These are phyloP conservation scores for Sphenostylis stenocarpa DNA, from an alignment of 306 rosid species.

Conservation along the genomic window DNA sequence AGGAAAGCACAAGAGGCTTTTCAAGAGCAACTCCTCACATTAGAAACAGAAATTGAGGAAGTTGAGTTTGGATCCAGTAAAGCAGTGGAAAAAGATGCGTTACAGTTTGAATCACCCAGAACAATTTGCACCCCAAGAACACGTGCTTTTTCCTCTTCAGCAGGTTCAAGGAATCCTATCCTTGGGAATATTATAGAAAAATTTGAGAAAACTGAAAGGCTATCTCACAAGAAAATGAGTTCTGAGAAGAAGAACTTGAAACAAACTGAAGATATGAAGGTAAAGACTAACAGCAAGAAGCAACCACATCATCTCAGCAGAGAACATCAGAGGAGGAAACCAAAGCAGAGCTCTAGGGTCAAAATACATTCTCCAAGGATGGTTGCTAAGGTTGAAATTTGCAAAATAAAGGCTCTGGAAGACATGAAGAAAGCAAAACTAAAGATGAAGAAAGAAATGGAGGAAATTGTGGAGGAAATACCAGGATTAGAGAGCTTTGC, in stretches of 20 bases:
- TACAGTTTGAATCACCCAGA: conserved; percentile 45
- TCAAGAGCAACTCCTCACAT: conserved; percentile 41
- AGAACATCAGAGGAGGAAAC: conserved; percentile 51
- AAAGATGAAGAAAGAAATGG: conserved; percentile 51
- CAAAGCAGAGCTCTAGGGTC: conserved; percentile 50
- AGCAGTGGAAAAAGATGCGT: conserved; percentile 31
- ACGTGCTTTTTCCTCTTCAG: conserved; percentile 31
- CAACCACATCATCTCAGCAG: conserved; percentile 48
- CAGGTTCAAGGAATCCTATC: conserved; percentile 32
- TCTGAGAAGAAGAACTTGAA: conserved; percentile 43
- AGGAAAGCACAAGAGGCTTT: conserved; percentile 41
- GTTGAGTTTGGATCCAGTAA: conserved; percentile 39
- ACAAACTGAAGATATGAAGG: conserved; percentile 49
- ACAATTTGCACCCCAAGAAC: conserved; percentile 49
- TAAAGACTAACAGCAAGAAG: conserved; percentile 44
- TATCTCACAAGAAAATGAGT: conserved; percentile 19
- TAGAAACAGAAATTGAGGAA: conserved; percentile 34
- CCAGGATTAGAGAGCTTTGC: conserved; percentile 67
- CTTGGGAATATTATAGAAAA: conserved; percentile 40
- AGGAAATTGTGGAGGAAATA: conserved; percentile 36
- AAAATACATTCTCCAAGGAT: conserved; percentile 69
- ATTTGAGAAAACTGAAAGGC: conserved; percentile 25
- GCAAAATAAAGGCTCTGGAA: conserved; percentile 70
- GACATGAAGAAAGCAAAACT: conserved; percentile 67
- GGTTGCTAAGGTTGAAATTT: conserved; percentile 61